phyloP scores from a whole-genome alignment of 192 early-diverging fungal genomes.

The Coemansia sp. region DNA sequence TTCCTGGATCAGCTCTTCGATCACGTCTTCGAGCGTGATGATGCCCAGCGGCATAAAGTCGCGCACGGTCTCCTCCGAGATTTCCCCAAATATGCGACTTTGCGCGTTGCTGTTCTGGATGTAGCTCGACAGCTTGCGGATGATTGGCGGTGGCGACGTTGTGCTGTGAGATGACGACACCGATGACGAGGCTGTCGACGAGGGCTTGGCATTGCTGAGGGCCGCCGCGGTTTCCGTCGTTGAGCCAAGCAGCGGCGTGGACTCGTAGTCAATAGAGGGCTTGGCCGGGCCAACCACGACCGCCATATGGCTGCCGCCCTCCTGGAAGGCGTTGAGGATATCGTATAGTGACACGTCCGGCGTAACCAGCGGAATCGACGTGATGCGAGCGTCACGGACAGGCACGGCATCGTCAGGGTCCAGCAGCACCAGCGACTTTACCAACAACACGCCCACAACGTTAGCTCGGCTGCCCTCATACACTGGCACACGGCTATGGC shows the following conservation, averaged over 20 bases:
- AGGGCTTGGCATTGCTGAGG: not conserved
- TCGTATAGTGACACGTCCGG: conserved; percentile 53
- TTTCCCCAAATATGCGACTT: conserved; percentile 12
- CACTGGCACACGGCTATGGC: conserved; percentile 74
- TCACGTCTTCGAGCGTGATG: conserved; percentile 73
- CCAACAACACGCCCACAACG: conserved; percentile 73
- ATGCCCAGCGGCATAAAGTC: conserved; percentile 55
- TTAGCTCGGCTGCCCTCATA: conserved; percentile 56
- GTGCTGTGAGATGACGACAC: no score
- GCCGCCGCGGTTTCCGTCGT: not conserved
- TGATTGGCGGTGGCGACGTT: conserved; percentile 15
- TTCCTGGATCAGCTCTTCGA: conserved; percentile 74
- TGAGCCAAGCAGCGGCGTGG: conserved; percentile 14
- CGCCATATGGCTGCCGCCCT: conserved; percentile 77
- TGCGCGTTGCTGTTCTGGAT: conserved; percentile 14
- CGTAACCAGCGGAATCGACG: conserved; percentile 44
- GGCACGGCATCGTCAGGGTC: conserved; percentile 64
- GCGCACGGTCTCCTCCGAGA: conserved; percentile 30
- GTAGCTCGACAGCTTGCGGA: conserved; percentile 31
- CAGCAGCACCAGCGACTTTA: conserved; percentile 67
- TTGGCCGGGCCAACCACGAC: conserved; percentile 49
- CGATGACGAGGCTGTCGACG: not conserved
- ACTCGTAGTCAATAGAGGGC: conserved; percentile 50
- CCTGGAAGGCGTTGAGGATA: conserved; percentile 78
- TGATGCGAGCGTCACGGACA: conserved; percentile 55